These are phyloP conservation scores for Boechera stricta DNA, from an alignment of 345 rosid species.

Conservation along the genomic window DNA sequence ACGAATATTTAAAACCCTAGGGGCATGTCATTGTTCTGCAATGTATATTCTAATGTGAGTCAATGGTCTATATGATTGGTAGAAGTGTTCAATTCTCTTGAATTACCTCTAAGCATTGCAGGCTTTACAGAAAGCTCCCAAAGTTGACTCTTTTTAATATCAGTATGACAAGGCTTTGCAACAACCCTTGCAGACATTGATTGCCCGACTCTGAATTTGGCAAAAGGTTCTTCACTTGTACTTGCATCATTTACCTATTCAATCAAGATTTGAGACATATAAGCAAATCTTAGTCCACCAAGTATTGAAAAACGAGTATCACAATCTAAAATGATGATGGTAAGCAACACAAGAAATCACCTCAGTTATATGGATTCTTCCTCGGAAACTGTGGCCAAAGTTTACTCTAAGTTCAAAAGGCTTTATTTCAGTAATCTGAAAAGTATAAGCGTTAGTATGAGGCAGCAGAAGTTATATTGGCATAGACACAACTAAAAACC, in stretches of 20 bases:
- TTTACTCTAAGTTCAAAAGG: constrained; percentile 83
- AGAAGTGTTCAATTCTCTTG: constrained; percentile 3
- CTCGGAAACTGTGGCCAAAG: constrained; percentile 78
- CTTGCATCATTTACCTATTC: constrained; percentile 64
- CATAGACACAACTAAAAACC: constrained; percentile 3
- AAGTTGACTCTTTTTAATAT: constrained; percentile 53
- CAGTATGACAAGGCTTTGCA: constrained; percentile 58
- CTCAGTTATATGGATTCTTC: constrained; percentile 93
- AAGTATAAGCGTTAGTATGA: constrained; percentile 36
- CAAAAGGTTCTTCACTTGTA: constrained; percentile 62
- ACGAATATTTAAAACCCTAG: constrained; percentile 2
- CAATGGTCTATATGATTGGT: background rate
- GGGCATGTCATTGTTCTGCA: constrained; percentile 19
- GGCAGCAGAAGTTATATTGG: constrained; percentile 24
- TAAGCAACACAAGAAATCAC: constrained; percentile 50
- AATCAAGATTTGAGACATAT: constrained; percentile 39
- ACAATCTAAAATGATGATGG: constrained; percentile 31
- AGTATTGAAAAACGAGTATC: constrained; percentile 7
- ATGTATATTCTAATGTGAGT: constrained; percentile 7
- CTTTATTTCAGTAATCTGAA: constrained; percentile 86
- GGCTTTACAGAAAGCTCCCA: constrained; percentile 95
- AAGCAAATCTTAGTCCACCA: constrained; percentile 10
- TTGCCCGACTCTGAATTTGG: constrained; percentile 81
- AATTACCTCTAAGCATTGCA: constrained; percentile 62
- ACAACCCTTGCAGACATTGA: constrained; percentile 78